Percentiles rank a stretch among this genome's conserved stretches.
These are phyloP conservation scores for Puccinellia tenuiflora DNA, from an alignment of 176 grass and related monocot species.

Conservation along the genomic window DNA sequence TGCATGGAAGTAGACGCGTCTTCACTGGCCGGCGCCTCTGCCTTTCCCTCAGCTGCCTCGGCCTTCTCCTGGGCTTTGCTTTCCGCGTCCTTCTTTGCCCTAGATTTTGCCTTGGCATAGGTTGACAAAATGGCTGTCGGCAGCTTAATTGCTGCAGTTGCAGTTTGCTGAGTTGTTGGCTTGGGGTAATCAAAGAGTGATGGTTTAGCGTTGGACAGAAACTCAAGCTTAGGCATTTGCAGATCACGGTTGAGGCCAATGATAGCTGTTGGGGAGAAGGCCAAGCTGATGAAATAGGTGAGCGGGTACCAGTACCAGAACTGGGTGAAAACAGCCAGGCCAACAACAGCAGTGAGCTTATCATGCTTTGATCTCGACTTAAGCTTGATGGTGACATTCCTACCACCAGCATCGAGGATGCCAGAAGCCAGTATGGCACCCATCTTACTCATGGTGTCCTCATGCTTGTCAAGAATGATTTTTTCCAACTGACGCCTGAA, in stretches of 20 bases:
- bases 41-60: neutral
- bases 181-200: constrained; percentile 90
- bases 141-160: constrained; percentile 58
- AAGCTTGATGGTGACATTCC: constrained; percentile 93
- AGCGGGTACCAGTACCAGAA: constrained; percentile 99
- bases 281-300: constrained; percentile 85
- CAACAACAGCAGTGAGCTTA: constrained; percentile 91
- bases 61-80: constrained; percentile 40
- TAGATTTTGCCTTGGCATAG: constrained; percentile 87
- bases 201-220: constrained; percentile 86
- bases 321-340: constrained; percentile 90
- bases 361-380: constrained; percentile 89
- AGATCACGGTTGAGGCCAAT: constrained; percentile 89
- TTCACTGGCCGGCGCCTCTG: constrained; percentile 6
- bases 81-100: constrained; percentile 92
- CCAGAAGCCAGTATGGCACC: constrained; percentile 96
- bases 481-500: constrained; percentile 97
- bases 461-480: constrained; percentile 98
- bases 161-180: constrained; percentile 56
- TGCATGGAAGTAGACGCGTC: constrained; percentile 65
- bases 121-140: constrained; percentile 97
- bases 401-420: constrained; percentile 94
- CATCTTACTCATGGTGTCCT: constrained; percentile 99
- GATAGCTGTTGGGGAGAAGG: constrained; percentile 91
- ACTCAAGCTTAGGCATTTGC: constrained; percentile 95